Evolutionary conservation across 2,329 filamentous ascomycete species (phyloP), one percentile per base, ranked within the genome.

Genomic region (Apiospora pterosperma): DNA sequence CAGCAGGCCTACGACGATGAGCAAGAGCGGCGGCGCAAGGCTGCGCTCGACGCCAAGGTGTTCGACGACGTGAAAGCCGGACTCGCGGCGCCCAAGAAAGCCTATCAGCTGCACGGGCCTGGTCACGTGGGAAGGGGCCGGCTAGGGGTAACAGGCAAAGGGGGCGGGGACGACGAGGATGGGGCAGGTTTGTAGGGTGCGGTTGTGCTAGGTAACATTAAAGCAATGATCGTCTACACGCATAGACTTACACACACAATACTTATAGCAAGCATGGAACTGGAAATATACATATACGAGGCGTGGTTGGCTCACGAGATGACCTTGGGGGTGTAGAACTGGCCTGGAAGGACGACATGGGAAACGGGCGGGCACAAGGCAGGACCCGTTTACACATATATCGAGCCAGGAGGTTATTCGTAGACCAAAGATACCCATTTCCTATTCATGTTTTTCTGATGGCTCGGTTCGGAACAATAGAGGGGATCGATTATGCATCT

Each of bases 11-110:
- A 70, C 58, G 69, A 70, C 55, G 62, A 64, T 19, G 73, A 72
- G 65, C 68, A 74, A 65, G 70, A 72, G 60, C 67, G 64, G 23
- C 68, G 67, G 62, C 68, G 72, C 34, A 68, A 68, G 59, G 71
- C 71, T 62, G 71, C 71, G n/a, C 67, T 74, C 8, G 74, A 76
- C 62, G 70, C 72, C 36, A 66, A 69, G 16, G 69, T 75, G 36
- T 67, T 70, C 34, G 42, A 67, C 23, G 73, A 73, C 39, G 70
- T 75, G 31, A 66, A 70, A 28, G 72, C 70, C 2, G 70, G 67
- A 41, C 67, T 76, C 41, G 69, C 72, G 65, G 69, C 66, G 64
- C 73, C 74, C 28, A 67, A 68, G 34, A 67, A 67, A 66, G 74
- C 59, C 70, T 44, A 62, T n/a, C 60, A 62, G 23, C 60, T 48